phyloP scores from a whole-genome alignment of 768 basidiomycete species.

The Auriscalpium vulgare region DNA sequence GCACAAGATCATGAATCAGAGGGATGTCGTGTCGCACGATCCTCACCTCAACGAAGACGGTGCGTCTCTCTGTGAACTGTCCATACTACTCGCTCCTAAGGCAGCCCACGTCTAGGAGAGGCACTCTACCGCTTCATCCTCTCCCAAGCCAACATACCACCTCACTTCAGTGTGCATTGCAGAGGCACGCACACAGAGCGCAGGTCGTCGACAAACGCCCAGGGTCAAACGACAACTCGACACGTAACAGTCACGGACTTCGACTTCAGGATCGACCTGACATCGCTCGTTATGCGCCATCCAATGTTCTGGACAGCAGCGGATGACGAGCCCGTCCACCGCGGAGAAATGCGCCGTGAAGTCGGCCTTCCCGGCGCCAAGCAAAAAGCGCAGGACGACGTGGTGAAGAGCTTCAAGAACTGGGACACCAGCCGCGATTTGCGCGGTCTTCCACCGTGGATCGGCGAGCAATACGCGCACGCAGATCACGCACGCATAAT shows the following conservation, averaged over 20 bases:
- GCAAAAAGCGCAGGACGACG: slow-evolving; percentile 33
- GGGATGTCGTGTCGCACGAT: slow-evolving; percentile 63
- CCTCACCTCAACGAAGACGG: slow-evolving; percentile 61
- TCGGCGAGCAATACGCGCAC: slow-evolving; percentile 11
- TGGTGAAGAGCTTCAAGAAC: slow-evolving; percentile 34
- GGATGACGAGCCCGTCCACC: slow-evolving; percentile 56
- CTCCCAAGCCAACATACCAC: slow-evolving; percentile 39
- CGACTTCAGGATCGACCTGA: slow-evolving; percentile 55
- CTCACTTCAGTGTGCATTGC: slow-evolving; percentile 38
- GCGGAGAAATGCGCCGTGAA: slow-evolving; percentile 56
- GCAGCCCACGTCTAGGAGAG: slow-evolving; percentile 36
- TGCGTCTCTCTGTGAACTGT: slow-evolving; percentile 14
- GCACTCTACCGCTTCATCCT: slow-evolving; percentile 70
- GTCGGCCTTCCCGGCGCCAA: slow-evolving; percentile 31
- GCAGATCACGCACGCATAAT: background rate
- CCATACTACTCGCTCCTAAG: background rate
- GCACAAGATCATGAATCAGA: slow-evolving; percentile 38
- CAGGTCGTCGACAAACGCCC: slow-evolving; percentile 29
- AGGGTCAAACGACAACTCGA: slow-evolving; percentile 31
- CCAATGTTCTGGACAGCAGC: slow-evolving; percentile 51
- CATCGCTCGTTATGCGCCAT: slow-evolving; percentile 29
- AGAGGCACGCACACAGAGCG: slow-evolving; percentile 51
- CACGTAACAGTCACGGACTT: slow-evolving; percentile 59
- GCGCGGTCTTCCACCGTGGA: slow-evolving; percentile 50
- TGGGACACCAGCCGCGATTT: slow-evolving; percentile 37